Conservation (phyloP, 495 filamentous ascomycete species). For the Lichenothelia convexa region DNA sequence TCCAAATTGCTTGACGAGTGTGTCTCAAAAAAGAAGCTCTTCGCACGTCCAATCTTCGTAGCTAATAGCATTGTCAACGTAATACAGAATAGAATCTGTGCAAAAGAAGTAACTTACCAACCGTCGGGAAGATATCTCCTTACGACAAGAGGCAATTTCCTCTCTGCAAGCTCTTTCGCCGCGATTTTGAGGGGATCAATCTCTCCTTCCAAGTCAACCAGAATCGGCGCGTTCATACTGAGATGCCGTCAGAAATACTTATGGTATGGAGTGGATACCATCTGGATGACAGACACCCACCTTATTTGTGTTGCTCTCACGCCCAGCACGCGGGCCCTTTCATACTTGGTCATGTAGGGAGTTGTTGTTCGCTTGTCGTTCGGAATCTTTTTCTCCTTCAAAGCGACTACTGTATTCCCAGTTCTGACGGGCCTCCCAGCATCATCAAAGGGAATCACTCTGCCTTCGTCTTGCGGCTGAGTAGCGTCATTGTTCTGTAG, state of each 20-base stretch:
- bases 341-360: slow-evolving; percentile 99
- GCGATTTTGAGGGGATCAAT: slow-evolving; percentile 96
- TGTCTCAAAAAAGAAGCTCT: slow-evolving; percentile 74
- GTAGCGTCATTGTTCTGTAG: too few relatives aligned
- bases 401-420: slow-evolving; percentile 35
- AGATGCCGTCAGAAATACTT: too few relatives aligned
- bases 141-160: slow-evolving; percentile 94
- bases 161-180: slow-evolving; percentile 89
- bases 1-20: too few relatives aligned
- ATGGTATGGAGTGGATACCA: too few relatives aligned
- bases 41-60: slow-evolving; percentile 99
- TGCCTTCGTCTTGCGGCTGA: too few relatives aligned
- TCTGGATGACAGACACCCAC: slow-evolving; percentile 29
- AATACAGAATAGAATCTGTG: background rate
- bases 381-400: slow-evolving; percentile 77
- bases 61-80: slow-evolving; percentile 25
- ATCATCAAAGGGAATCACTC: too few relatives aligned
- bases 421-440: too few relatives aligned
- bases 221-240: slow-evolving; percentile 93
- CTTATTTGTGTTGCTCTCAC: slow-evolving; percentile 92
- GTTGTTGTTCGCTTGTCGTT: slow-evolving; percentile 80
- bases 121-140: slow-evolving; percentile 91
- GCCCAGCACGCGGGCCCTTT: slow-evolving; percentile 79
- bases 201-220: slow-evolving; percentile 92
- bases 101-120: slow-evolving; percentile 44